Base-by-base conservation (phyloP, 2,329 filamentous ascomycete genomes). In the Botryotinia calthae region DNA sequence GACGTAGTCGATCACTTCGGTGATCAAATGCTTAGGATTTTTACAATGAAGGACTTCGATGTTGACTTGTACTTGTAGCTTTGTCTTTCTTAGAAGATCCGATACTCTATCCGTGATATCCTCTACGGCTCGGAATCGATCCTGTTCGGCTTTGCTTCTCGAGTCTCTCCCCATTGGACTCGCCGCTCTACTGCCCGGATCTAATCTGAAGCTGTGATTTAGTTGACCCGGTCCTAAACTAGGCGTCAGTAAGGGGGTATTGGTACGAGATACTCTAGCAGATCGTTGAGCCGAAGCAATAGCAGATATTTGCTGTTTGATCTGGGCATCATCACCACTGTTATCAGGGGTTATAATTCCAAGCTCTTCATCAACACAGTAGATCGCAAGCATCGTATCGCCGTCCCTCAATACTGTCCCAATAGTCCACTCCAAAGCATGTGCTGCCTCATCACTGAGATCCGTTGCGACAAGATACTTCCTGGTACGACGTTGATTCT, bases 11-110 rank as follows among this genome's bases (percentile, higher is more conserved):
- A 99, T 98, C 84, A 98, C 94, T 84, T 98, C 96, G 0, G 94
- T 97, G 76, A 99, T 94, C 84, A 98, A 87, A 81, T 98, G 95
- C 82, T 96, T 95, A 6, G 96, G 94, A 79, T 93, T 98, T 86
- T 98, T 98, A 90, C 96, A 98, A 83, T 98, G 96, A 77, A 99
- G 91, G 42, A 98, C 95, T 83, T 99, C 96, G 48, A 99, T 91
- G 68, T 97, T 94, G 65, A 98, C 93, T 73, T 94, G 90, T 66
- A 98, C 95, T 81, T 99, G 95, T 73, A 99, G 85, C 76, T 93
- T 89, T 0, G 96, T 99, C 86, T 97, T 97, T 74, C 95, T 88
- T 74, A 99, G 84, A 63, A 98, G 84, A 76, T 91, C 92, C n/a
- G 96, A 88, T 71, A 97, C 93, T 48, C 92, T 89, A 72, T 95